A percentile compares a stretch with the other conserved stretches of the same genome.
These are phyloP conservation scores for Oxytropis ochrocephala DNA, from an alignment of 306 rosid species.

Conservation along the genomic window DNA sequence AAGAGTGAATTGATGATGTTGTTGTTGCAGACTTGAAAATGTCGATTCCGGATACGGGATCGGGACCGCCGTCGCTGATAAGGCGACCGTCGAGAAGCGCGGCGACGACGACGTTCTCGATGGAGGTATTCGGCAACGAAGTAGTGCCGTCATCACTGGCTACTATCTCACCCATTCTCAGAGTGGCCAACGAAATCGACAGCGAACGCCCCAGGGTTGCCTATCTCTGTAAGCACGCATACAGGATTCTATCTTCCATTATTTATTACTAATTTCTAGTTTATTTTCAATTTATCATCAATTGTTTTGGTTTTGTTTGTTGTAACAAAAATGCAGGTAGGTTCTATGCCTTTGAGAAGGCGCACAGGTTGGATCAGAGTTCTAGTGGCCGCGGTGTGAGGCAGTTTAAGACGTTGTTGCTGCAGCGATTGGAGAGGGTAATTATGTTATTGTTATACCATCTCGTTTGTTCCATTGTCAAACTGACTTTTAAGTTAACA, in stretches of 20 bases:
- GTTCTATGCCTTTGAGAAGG: slow-evolving; percentile 94
- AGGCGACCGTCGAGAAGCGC: slow-evolving; percentile 77
- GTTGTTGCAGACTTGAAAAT: not conserved
- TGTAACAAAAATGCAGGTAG: slow-evolving; percentile 49
- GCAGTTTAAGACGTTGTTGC: slow-evolving; percentile 81
- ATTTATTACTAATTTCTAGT: too few species aligned
- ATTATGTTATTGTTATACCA: not conserved
- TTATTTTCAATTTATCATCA: not conserved
- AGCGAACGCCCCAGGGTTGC: slow-evolving; percentile 83
- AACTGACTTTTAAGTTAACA: too few species aligned
- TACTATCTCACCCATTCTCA: slow-evolving; percentile 78
- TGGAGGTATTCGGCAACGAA: slow-evolving; percentile 88
- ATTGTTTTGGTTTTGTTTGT: not conserved
- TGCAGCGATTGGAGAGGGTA: slow-evolving; percentile 82
- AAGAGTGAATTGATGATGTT: not conserved
- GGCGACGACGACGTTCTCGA: slow-evolving; percentile 61
- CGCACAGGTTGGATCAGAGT: slow-evolving; percentile 81
- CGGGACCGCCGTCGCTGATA: slow-evolving; percentile 30
- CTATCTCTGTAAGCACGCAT: slow-evolving; percentile 58
- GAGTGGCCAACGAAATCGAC: slow-evolving; percentile 86
- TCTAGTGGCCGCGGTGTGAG: slow-evolving; percentile 93
- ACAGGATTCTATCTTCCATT: not conserved
- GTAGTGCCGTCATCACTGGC: slow-evolving; percentile 93
- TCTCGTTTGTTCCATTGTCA: too few species aligned
- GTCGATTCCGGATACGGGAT: slow-evolving; percentile 43